Percentiles rank a stretch among this genome's conserved stretches.
Evolutionary conservation across 495 filamentous ascomycete species (phyloP).

Genomic region (Clavariopsis aquatica): DNA sequence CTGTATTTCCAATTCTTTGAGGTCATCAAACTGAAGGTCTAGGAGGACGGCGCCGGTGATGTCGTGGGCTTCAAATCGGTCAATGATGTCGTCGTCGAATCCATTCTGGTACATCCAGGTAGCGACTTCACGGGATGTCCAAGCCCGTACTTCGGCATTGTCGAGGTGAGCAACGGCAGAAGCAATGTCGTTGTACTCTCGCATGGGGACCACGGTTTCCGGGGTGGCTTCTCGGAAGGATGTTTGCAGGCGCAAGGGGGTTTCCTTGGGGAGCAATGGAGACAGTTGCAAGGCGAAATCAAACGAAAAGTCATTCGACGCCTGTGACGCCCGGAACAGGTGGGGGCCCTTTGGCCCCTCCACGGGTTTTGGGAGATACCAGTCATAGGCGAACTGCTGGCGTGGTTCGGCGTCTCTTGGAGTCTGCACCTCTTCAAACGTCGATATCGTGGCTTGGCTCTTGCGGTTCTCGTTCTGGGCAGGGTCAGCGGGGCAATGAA

Average conservation of each 20-base stretch:
- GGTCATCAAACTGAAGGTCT: conserved; percentile 82
- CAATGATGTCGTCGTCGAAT: conserved; percentile 70
- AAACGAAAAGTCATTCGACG: conserved; percentile 58
- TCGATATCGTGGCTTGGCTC: conserved; percentile 74
- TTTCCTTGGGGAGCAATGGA: conserved; percentile 53
- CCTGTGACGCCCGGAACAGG: conserved; percentile 68
- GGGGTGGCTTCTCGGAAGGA: conserved; percentile 37
- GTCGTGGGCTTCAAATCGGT: conserved; percentile 85
- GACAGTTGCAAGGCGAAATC: conserved; percentile 62
- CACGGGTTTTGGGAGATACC: conserved; percentile 58
- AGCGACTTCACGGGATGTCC: conserved; percentile 75
- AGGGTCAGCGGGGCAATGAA: conserved; percentile 4
- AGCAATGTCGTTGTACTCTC: conserved; percentile 43
- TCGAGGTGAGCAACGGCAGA: conserved; percentile 56
- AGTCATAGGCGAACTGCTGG: conserved; percentile 49
- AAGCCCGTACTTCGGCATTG: conserved; percentile 58
- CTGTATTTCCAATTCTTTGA: conserved; percentile 90
- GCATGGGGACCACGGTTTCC: conserved; percentile 41
- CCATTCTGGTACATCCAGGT: conserved; percentile 74
- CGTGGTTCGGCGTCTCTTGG: conserved; percentile 48
- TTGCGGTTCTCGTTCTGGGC: conserved; percentile 50
- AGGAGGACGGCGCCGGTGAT: conserved; percentile 83
- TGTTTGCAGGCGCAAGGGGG: conserved; percentile 39
- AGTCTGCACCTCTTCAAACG: conserved; percentile 72
- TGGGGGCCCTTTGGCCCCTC: conserved; percentile 84